phyloP scores from a whole-genome alignment of 2,329 filamentous ascomycete species.

The Elsinoe ampelina region DNA sequence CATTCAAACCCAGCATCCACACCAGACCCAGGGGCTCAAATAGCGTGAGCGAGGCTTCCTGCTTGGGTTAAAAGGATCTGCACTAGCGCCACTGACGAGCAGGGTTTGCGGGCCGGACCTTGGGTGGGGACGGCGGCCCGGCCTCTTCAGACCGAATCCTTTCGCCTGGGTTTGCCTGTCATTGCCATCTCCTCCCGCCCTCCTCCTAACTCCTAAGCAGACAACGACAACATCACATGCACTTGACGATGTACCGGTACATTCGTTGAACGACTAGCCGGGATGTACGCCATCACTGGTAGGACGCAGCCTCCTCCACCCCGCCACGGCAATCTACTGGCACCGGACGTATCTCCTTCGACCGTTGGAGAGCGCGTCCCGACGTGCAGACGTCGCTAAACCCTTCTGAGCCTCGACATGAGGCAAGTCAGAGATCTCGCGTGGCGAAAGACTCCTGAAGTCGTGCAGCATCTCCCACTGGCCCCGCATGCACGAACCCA shows the following conservation, averaged over 20 bases:
- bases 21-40: not conserved
- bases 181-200: not conserved
- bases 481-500: not conserved
- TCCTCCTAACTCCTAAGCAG: not conserved
- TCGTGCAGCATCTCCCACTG: not conserved
- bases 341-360: not conserved
- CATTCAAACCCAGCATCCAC: not conserved
- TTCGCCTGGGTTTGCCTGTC: not conserved
- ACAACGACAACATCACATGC: not conserved
- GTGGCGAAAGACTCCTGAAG: not conserved
- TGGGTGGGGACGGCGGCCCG: not conserved
- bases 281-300: too few species aligned
- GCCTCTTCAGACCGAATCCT: not conserved
- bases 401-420: not conserved
- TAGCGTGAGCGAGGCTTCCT: not conserved
- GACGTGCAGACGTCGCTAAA: not conserved
- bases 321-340: not conserved
- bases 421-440: conserved; percentile 6
- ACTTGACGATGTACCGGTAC: not conserved
- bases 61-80: not conserved
- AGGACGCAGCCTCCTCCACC: too few species aligned
- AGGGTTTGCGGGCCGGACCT: not conserved
- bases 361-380: not conserved
- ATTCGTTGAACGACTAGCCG: not conserved
- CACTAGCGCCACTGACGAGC: not conserved